Conservation (phyloP, 2,329 filamentous ascomycete genomes). For the Ilyonectria sp. region DNA sequence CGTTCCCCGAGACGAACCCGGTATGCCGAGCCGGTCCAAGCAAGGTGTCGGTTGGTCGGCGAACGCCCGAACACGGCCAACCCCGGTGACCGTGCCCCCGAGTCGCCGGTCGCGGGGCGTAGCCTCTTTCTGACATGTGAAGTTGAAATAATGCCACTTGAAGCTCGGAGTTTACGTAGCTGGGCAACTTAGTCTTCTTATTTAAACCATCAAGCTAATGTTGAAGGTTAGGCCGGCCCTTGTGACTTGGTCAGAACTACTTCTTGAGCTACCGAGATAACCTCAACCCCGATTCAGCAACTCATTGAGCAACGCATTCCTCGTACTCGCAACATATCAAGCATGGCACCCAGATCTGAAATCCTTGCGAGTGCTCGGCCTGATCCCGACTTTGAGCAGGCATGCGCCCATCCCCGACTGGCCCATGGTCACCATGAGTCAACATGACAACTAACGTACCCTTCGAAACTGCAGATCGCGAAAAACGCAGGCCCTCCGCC, state of each 20-base stretch:
- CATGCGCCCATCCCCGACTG: not conserved
- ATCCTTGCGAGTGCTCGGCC: slow-evolving; percentile 10
- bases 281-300: not conserved
- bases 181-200: not conserved
- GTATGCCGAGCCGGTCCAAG: not conserved
- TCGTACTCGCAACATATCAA: not conserved
- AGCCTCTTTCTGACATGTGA: not conserved
- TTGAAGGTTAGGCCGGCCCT: not conserved
- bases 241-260: not conserved
- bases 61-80: not conserved
- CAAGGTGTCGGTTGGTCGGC: not conserved
- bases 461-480: slow-evolving; percentile 2
- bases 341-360: slow-evolving; percentile 8
- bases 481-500: not conserved
- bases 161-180: not conserved
- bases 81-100: not conserved
- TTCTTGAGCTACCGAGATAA: not conserved
- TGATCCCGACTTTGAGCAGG: slow-evolving; percentile 11
- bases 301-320: not conserved
- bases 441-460: slow-evolving; percentile 1
- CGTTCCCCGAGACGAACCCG: not conserved
- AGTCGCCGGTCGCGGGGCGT: not conserved
- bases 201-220: not conserved
- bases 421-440: not conserved
- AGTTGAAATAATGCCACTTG: not conserved